Base-by-base conservation (phyloP, 106 monocot species). In the Apostasia ramifera region DNA sequence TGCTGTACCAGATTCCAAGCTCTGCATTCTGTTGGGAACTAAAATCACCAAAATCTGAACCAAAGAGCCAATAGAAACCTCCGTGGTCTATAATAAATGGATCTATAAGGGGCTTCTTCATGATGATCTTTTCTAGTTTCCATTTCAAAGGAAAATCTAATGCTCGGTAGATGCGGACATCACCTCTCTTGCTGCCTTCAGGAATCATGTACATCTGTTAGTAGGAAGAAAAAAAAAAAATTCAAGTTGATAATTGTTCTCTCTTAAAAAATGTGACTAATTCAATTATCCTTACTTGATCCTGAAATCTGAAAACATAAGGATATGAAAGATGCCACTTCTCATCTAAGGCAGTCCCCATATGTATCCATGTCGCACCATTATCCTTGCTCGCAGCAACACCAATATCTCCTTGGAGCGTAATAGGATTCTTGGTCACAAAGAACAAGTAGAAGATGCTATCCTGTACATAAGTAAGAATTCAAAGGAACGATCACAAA, bases 251-350 rank as follows among this genome's bases (percentile, higher is more conserved):
- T 41, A 5, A 42, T 8, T 44, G 66, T n/a, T 48, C 47, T 40
- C 44, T 1, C 8, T 43, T 37, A 39, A 1, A 65, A 40, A 40
- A 63, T 45, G n/a, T 8, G 12, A 68, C 13, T 59, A 56, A 7
- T 66, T 10, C n/a, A 40, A 59, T 14, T 39, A 60, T 58, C 47
- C 57, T 81, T 79, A 95, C 94, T 66, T 88, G 81, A 45, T 76
- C 70, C 49, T 84, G 56, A 38, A 88, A 66, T 8, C 40, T 75
- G 77, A 95, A 95, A 48, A 95, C 83, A 78, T 83, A 95, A 9
- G 94, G 94, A 83, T 91, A 95, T 68, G 94, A 95, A 68, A 95
- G 91, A 80, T 95, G 94, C 91, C 94, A 95, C 42, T 77, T 73
- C 61, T 91, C 94, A 76, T 88, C 85, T 57, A 95, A 76, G 37